phyloP scores from a whole-genome alignment of 805 yeast species.

The Kuraishia hungarica region DNA sequence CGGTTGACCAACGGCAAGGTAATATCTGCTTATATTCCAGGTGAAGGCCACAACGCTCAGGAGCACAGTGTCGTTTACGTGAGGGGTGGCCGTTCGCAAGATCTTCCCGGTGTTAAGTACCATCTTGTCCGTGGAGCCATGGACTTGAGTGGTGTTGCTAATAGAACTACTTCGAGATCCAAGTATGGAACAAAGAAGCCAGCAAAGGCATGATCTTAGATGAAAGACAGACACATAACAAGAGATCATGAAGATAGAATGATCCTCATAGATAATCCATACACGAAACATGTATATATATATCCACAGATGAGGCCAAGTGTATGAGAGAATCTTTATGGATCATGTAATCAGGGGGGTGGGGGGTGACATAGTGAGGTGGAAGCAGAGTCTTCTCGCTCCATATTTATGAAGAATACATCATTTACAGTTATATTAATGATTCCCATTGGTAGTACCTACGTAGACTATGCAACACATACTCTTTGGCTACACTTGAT shows the following conservation, averaged over 20 bases:
- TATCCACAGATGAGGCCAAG: background rate
- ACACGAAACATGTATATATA: background rate
- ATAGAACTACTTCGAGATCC: slow-evolving; percentile 81
- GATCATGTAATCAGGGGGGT: background rate
- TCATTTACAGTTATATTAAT: no score
- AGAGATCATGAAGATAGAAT: background rate
- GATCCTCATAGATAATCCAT: background rate
- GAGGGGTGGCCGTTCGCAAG: slow-evolving; percentile 98
- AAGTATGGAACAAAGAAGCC: slow-evolving; percentile 92
- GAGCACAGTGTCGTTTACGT: slow-evolving; percentile 95
- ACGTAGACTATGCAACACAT: no score
- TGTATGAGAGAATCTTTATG: background rate
- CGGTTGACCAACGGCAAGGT: slow-evolving; percentile 84
- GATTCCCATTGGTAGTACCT: no score
- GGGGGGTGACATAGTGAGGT: background rate
- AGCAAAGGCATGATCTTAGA: slow-evolving; percentile 24
- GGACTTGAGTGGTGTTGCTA: slow-evolving; percentile 92
- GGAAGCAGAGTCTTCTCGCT: no score
- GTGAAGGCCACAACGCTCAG: slow-evolving; percentile 97
- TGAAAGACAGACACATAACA: background rate
- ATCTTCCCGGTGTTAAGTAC: slow-evolving; percentile 96
- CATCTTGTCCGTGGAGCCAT: slow-evolving; percentile 88
- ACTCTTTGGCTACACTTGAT: no score
- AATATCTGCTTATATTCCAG: slow-evolving; percentile 90
- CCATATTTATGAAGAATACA: background rate